Base-by-base conservation (phyloP, 805 yeast genomes). In the Cyberlindnera lachancei region DNA sequence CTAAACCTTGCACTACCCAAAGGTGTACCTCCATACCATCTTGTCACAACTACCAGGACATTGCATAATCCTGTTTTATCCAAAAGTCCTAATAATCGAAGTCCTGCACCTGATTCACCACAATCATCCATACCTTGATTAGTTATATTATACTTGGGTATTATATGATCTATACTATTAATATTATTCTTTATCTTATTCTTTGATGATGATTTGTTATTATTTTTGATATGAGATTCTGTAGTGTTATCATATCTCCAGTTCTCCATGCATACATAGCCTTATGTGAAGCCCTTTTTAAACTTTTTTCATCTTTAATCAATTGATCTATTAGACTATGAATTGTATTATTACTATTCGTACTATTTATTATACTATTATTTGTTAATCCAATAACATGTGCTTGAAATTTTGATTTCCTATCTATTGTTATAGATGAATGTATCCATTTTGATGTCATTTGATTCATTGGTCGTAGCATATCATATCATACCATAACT, bases 1-100 rank as follows among this genome's bases (percentile, higher is more conserved):
- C 83, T 63, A 47, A 83, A 84, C 34, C 95, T 55, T 16, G 74
- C 66, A 5, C 84, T 66, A 0, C 94, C 94, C 25, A 84, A 50
- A 4, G 82, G 83, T 0, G 66, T 64, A 0, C 94, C 94, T 2
- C 90, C 90, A 48, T 79, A 80, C 94, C 94, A 83, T 38, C 95
- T 52, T 0, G 83, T 71, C 0, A 80, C 92, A 18, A 83, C 75
- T 1, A 83, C 68, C 13, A 83, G 45, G 1, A 75, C 68, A 48
- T 80, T 77, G 4, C 65, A 53, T 10, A 75, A 33, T 23, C 68
- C 56, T 6, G 69, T 52, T 19, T 72, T 55, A 15, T 71, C 73
- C 14, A 82, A 41, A 4, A 81, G 48, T 9, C 73, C 70, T 34
- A 80, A 47, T 8, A 84, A 41, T 36, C 79, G 55, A 12, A 62